A percentile compares a stretch with the other conserved stretches of the same genome.
Evolutionary conservation across 805 yeast genomes (phyloP).

Genomic region (Myxozyma geophila): DNA sequence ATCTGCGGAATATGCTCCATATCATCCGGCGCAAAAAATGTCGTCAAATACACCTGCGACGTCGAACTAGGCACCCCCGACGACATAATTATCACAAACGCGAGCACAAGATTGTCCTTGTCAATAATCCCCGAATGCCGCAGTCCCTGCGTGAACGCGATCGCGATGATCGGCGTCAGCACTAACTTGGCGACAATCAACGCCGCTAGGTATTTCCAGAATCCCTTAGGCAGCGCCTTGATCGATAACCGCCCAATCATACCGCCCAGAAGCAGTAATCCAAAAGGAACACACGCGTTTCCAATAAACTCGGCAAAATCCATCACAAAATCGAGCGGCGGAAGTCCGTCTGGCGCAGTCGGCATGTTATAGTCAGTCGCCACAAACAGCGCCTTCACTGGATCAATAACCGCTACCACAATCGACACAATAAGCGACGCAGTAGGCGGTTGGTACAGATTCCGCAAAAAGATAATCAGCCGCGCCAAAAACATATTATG

Average conservation of each 20-base stretch:
- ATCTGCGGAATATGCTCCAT: constrained; percentile 56
- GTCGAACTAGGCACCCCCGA: constrained; percentile 90
- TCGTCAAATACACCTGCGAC: constrained; percentile 83
- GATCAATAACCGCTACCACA: constrained; percentile 80
- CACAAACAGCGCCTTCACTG: constrained; percentile 72
- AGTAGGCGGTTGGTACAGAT: constrained; percentile 73
- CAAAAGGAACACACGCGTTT: constrained; percentile 86
- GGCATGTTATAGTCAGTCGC: constrained; percentile 55
- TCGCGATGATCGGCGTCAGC: constrained; percentile 79
- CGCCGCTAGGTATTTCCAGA: constrained; percentile 62
- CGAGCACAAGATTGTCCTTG: constrained; percentile 58
- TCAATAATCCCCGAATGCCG: constrained; percentile 66
- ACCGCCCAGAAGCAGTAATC: constrained; percentile 80
- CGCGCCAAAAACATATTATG: constrained; percentile 19
- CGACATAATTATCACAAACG: constrained; percentile 73
- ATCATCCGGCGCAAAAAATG: constrained; percentile 76
- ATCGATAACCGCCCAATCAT: constrained; percentile 78
- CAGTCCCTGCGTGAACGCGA: constrained; percentile 66
- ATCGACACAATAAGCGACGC: constrained; percentile 68
- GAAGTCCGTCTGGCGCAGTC: constrained; percentile 81
- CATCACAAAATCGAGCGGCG: constrained; percentile 83
- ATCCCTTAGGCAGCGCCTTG: constrained; percentile 64
- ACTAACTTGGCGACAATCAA: constrained; percentile 64
- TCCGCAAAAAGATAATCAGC: constrained; percentile 46
- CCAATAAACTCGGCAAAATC: constrained; percentile 82